Conservation (phyloP, 2,329 filamentous ascomycete species). For the Fusarium tjaetaba region DNA sequence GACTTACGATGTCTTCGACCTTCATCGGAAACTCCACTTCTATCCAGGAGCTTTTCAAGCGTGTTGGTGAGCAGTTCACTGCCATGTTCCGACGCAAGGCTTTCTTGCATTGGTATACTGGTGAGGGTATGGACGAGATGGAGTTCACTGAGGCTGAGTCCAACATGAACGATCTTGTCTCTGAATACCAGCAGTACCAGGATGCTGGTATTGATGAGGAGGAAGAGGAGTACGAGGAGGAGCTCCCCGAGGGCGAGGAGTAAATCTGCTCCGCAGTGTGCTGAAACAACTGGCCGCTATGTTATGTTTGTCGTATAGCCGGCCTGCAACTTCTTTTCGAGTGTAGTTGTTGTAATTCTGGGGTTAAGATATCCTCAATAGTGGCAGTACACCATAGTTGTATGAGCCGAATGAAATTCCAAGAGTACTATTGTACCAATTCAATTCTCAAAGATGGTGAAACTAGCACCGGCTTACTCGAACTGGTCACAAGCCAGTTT, state of each 20-base stretch:
- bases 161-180: constrained; percentile 99
- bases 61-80: constrained; percentile 99
- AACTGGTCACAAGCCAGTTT: background rate
- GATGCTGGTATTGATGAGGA: constrained; percentile 97
- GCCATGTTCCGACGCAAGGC: constrained; percentile 99
- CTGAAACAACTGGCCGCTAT: constrained; percentile 21
- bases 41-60: constrained; percentile 99
- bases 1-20: constrained; percentile 98
- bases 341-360: constrained; percentile 47
- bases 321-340: constrained; percentile 48
- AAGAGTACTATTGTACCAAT: constrained; percentile 47
- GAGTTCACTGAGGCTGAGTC: constrained; percentile 99
- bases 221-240: constrained; percentile 95
- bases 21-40: constrained; percentile 99
- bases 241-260: constrained; percentile 80
- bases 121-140: constrained; percentile 99
- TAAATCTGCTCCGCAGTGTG: constrained; percentile 29
- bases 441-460: background rate
- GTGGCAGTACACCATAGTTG: constrained; percentile 47
- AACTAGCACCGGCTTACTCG: background rate
- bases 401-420: constrained; percentile 44
- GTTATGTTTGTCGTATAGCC: constrained; percentile 35
- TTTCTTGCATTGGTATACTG: constrained; percentile 99
- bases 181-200: constrained; percentile 99
- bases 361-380: constrained; percentile 54